Percentiles rank a stretch among this genome's conserved stretches.
These are phyloP conservation scores for Phylloporus rhodoxanthus DNA, from an alignment of 768 basidiomycete genomes.

Conservation along the genomic window DNA sequence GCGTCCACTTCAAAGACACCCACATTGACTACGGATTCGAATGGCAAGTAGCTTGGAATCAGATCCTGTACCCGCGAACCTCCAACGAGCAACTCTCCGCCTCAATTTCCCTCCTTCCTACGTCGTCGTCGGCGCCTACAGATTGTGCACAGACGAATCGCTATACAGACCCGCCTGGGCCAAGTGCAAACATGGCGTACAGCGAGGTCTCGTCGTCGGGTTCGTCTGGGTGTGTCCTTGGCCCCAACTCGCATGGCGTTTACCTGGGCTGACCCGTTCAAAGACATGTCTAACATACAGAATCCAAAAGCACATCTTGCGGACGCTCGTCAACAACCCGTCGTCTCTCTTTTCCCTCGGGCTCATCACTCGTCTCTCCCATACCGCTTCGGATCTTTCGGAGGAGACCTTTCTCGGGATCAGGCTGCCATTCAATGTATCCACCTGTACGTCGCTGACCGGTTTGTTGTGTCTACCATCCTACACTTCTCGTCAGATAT, in stretches of 20 bases:
- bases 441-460: slow-evolving; percentile 49
- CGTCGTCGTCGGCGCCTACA: slow-evolving; percentile 77
- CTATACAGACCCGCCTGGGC: slow-evolving; percentile 76
- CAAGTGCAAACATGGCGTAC: slow-evolving; percentile 74
- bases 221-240: slow-evolving; percentile 53
- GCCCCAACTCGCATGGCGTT: neutral
- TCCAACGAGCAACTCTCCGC: slow-evolving; percentile 51
- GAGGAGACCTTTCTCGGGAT: slow-evolving; percentile 60
- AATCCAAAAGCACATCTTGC: slow-evolving; percentile 65
- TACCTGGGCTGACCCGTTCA: neutral
- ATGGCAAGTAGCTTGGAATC: neutral
- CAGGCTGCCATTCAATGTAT: slow-evolving; percentile 57
- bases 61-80: slow-evolving; percentile 37
- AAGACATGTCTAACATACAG: slow-evolving; percentile 65
- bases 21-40: neutral
- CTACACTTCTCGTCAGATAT: slow-evolving; percentile 48
- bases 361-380: slow-evolving; percentile 23
- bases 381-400: slow-evolving; percentile 26
- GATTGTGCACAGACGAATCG: slow-evolving; percentile 66
- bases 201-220: slow-evolving; percentile 65
- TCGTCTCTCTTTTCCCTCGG: slow-evolving; percentile 25
- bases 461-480: neutral
- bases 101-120: slow-evolving; percentile 80
- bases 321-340: slow-evolving; percentile 25
- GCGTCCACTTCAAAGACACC: neutral